These are phyloP conservation scores for Cyclanthera cordifolia DNA, from an alignment of 306 rosid genomes.

Conservation along the genomic window DNA sequence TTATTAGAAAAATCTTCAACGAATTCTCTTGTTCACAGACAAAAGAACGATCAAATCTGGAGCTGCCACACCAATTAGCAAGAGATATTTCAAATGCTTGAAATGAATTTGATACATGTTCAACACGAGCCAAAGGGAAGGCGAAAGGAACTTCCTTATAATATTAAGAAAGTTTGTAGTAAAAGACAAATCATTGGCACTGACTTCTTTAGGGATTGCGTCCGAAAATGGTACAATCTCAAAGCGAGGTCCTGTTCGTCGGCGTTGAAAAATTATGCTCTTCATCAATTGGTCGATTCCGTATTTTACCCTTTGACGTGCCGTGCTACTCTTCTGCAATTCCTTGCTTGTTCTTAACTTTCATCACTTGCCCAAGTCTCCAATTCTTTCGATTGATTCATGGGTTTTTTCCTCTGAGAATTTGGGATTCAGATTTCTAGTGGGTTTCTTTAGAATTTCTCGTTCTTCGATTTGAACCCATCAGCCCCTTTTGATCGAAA, in stretches of 20 bases:
- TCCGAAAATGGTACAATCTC: not conserved
- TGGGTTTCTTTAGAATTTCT: not conserved
- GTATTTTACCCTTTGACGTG: not conserved
- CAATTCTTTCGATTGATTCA: not conserved
- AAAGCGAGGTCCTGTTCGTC: not conserved
- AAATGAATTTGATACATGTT: not conserved
- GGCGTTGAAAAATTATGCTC: constrained; percentile 9
- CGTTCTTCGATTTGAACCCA: not conserved
- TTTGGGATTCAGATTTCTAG: not conserved
- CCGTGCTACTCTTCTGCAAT: constrained; percentile 5
- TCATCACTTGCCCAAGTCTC: not conserved
- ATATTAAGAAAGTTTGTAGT: not conserved
- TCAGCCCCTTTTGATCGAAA: not conserved
- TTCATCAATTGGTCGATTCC: not conserved
- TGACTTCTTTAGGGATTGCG: no score
- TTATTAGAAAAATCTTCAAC: not conserved
- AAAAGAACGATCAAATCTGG: not conserved
- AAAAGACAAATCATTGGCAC: no score
- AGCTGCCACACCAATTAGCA: not conserved
- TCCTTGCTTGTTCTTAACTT: not conserved
- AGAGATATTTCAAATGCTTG: not conserved
- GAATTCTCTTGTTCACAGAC: not conserved
- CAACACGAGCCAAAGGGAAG: not conserved
- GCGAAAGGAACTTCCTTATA: not conserved
- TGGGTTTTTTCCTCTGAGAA: not conserved